These are phyloP conservation scores for Paecilomyces variotii DNA, from an alignment of 2,329 filamentous ascomycete species.

Conservation along the genomic window DNA sequence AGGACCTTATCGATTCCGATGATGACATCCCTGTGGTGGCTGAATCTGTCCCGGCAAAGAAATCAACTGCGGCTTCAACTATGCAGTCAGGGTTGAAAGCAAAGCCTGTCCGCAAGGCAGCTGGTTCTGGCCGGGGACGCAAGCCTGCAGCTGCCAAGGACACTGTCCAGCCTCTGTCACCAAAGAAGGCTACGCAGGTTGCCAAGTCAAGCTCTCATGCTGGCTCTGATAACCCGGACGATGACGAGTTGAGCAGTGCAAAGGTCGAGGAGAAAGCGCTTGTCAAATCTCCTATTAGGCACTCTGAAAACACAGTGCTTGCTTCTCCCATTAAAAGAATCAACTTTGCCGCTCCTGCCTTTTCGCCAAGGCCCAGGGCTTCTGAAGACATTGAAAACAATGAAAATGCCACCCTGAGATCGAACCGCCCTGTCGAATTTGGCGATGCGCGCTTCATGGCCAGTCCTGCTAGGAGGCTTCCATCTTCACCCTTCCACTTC, in stretches of 20 bases:
- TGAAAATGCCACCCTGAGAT: constrained; percentile 18
- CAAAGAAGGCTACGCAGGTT: constrained; percentile 42
- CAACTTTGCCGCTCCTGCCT: constrained; percentile 20
- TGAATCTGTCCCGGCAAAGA: constrained; percentile 19
- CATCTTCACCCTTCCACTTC: constrained; percentile 37
- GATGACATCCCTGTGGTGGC: constrained; percentile 32
- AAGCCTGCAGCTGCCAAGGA: constrained; percentile 26
- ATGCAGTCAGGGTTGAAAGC: constrained; percentile 32
- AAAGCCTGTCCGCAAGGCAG: constrained; percentile 39
- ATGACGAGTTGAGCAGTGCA: constrained; percentile 34
- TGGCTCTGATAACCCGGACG: constrained; percentile 30
- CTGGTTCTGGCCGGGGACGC: constrained; percentile 19
- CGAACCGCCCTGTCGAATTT: constrained; percentile 21
- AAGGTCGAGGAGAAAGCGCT: constrained; percentile 24
- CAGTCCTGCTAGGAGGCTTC: constrained; percentile 38
- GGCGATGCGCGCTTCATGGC: constrained; percentile 29
- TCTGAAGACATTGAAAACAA: constrained; percentile 21
- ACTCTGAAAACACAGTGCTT: constrained; percentile 18
- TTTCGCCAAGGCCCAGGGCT: constrained; percentile 1
- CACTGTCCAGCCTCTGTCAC: constrained; percentile 34
- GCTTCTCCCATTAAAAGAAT: constrained; percentile 32
- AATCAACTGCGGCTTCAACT: constrained; percentile 13
- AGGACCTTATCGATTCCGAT: constrained; percentile 28
- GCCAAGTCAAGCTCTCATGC: constrained; percentile 31
- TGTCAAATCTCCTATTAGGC: constrained; percentile 27